These are phyloP conservation scores for Cryptosporidium ubiquitum DNA, from an alignment of 169 alveolate genomes.

Conservation along the genomic window DNA sequence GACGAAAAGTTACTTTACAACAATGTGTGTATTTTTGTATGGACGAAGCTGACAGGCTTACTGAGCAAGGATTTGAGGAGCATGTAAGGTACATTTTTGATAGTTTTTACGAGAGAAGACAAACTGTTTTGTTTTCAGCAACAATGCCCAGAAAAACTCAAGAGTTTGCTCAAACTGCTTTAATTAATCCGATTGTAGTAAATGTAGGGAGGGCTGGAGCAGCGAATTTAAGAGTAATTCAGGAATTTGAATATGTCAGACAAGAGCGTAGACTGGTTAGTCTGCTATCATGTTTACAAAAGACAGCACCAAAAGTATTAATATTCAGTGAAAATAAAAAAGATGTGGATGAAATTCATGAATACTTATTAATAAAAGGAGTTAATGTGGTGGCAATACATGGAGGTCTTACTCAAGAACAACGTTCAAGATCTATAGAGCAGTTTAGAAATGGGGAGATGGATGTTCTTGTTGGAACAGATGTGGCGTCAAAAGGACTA, in stretches of 20 bases:
- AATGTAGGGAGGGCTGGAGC: slow-evolving; percentile 95
- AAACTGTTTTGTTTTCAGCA: slow-evolving; percentile 95
- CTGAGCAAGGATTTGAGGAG: slow-evolving; percentile 96
- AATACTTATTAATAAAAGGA: slow-evolving; percentile 89
- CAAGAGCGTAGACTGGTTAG: slow-evolving; percentile 90
- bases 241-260: slow-evolving; percentile 92
- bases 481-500: slow-evolving; percentile 97
- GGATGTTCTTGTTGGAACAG: slow-evolving; percentile 93
- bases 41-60: slow-evolving; percentile 97
- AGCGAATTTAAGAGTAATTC: slow-evolving; percentile 92
- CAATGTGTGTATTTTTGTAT: slow-evolving; percentile 91
- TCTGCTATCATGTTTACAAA: slow-evolving; percentile 89
- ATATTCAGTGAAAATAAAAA: slow-evolving; percentile 93
- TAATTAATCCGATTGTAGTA: slow-evolving; percentile 92
- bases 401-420: slow-evolving; percentile 91
- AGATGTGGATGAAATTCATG: slow-evolving; percentile 95
- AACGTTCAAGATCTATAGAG: slow-evolving; percentile 86
- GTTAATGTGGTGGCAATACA: slow-evolving; percentile 91
- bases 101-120: slow-evolving; percentile 90
- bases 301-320: slow-evolving; percentile 95
- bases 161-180: slow-evolving; percentile 93
- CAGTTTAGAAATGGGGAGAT: slow-evolving; percentile 84
- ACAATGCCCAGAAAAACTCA: slow-evolving; percentile 97
- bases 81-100: slow-evolving; percentile 87
- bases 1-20: slow-evolving; percentile 85